Evolutionary conservation across 1,139 yeast genomes (phyloP).

Genomic region (Kodamaea suecica): DNA sequence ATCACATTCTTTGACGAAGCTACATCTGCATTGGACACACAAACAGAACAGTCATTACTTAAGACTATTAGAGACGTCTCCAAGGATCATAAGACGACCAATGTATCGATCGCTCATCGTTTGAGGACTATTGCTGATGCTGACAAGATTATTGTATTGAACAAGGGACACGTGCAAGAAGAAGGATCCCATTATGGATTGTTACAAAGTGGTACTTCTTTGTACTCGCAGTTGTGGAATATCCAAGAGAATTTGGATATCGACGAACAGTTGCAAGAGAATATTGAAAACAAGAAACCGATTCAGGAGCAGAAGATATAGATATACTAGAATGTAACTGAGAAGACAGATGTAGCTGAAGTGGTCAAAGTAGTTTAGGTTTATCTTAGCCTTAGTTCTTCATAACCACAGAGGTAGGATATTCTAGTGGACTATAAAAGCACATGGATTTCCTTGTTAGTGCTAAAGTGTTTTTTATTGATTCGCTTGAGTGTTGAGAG

Average conservation of each 20-base stretch:
- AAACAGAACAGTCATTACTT: slow-evolving; percentile 84
- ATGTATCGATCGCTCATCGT: slow-evolving; percentile 90
- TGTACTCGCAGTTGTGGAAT: slow-evolving; percentile 82
- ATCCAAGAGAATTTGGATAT: slow-evolving; percentile 80
- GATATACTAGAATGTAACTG: slow-evolving; percentile 1
- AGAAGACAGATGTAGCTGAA: neutral
- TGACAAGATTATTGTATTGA: slow-evolving; percentile 85
- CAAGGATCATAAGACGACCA: slow-evolving; percentile 58
- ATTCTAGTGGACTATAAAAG: no score
- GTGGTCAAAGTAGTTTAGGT: no score
- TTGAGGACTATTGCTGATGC: slow-evolving; percentile 92
- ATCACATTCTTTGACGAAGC: slow-evolving; percentile 97
- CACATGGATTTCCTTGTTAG: no score
- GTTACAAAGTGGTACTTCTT: slow-evolving; percentile 49
- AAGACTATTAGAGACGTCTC: slow-evolving; percentile 67
- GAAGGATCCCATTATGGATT: slow-evolving; percentile 78
- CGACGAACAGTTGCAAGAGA: slow-evolving; percentile 19
- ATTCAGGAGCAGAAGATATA: slow-evolving; percentile 3
- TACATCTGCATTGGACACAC: slow-evolving; percentile 94
- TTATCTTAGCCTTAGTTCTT: no score
- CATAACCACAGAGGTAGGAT: no score
- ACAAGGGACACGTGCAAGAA: slow-evolving; percentile 76
- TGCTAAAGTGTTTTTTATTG: no score
- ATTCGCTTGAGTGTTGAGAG: no score
- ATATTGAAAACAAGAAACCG: slow-evolving; percentile 6